These are phyloP conservation scores for Petunia secreta DNA, from an alignment of 257 asterid species.

Conservation along the genomic window DNA sequence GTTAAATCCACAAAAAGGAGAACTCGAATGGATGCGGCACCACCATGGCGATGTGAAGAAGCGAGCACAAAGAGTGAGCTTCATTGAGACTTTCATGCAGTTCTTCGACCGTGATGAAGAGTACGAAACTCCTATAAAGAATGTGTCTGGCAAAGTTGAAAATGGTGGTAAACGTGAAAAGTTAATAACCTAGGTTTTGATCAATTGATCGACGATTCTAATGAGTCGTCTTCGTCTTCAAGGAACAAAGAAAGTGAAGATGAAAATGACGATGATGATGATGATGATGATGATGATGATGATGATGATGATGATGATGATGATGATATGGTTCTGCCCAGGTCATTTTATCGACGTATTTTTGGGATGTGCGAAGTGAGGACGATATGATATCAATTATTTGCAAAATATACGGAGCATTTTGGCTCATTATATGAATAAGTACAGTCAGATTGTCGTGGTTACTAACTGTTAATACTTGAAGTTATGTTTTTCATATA, in stretches of 20 bases:
- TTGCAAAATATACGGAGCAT: no score
- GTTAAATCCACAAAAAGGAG: slow-evolving; percentile 29
- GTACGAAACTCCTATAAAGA: slow-evolving; percentile 48
- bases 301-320: slow-evolving; percentile 51
- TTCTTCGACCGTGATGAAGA: slow-evolving; percentile 87
- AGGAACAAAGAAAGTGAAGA: slow-evolving; percentile 40
- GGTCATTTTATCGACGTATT: slow-evolving; percentile 36
- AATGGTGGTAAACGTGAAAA: slow-evolving; percentile 28
- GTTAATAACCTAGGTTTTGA: slow-evolving; percentile 36
- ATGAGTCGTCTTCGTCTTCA: neutral
- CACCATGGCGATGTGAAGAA: slow-evolving; percentile 59
- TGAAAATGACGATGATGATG: slow-evolving; percentile 26
- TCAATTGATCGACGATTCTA: slow-evolving; percentile 34
- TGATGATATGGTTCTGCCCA: slow-evolving; percentile 52
- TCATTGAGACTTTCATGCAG: slow-evolving; percentile 84
- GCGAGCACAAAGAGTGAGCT: slow-evolving; percentile 88
- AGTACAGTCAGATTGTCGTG: no score
- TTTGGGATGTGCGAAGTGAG: no score
- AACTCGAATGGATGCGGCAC: slow-evolving; percentile 59
- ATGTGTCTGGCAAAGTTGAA: slow-evolving; percentile 30
- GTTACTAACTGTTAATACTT: no score
- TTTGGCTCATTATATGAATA: no score
- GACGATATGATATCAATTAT: no score
- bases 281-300: slow-evolving; percentile 31
- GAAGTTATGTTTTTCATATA: no score